Evolutionary conservation across 1,284 basidiomycete genomes (phyloP).

Genomic region (Tilletia setariae): DNA sequence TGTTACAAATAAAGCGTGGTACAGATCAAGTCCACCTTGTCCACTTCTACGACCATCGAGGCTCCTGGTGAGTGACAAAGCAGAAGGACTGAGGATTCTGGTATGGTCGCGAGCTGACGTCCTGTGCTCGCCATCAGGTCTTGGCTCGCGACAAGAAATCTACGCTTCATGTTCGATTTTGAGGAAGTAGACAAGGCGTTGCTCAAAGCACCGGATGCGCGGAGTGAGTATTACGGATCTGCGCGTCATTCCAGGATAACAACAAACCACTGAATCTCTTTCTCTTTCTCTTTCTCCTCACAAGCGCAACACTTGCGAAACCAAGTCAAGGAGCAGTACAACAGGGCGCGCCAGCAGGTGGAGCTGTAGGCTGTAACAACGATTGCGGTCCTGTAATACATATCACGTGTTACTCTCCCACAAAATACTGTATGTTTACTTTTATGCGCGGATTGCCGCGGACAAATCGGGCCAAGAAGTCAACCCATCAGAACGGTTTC

Average conservation of each 20-base stretch:
- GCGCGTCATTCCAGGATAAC: background rate
- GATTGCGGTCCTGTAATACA: too few species aligned
- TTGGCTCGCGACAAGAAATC: constrained; percentile 19
- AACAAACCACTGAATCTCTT: too few species aligned
- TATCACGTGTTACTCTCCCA: too few species aligned
- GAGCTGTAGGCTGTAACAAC: too few species aligned
- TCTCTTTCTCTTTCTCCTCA: too few species aligned
- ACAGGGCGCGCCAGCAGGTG: too few species aligned
- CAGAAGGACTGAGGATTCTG: too few species aligned
- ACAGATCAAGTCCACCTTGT: constrained; percentile 60
- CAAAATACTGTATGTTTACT: too few species aligned
- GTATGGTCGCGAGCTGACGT: constrained; percentile 54
- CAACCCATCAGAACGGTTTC: too few species aligned
- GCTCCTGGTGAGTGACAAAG: constrained; percentile 64
- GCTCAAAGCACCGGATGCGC: constrained; percentile 8
- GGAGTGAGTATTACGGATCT: constrained; percentile 12
- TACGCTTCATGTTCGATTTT: constrained; percentile 24
- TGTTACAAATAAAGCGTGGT: constrained; percentile 55
- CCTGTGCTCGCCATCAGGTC: constrained; percentile 41
- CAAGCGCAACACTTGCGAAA: background rate
- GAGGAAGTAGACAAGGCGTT: constrained; percentile 21
- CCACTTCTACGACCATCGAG: constrained; percentile 66
- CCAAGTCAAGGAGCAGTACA: background rate
- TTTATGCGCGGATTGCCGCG: too few species aligned
- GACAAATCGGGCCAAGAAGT: too few species aligned